A percentile compares a stretch with the other conserved stretches of the same genome.
phyloP scores from a whole-genome alignment of 148 eudicot genomes.

The Tetragonia tetragonoides region DNA sequence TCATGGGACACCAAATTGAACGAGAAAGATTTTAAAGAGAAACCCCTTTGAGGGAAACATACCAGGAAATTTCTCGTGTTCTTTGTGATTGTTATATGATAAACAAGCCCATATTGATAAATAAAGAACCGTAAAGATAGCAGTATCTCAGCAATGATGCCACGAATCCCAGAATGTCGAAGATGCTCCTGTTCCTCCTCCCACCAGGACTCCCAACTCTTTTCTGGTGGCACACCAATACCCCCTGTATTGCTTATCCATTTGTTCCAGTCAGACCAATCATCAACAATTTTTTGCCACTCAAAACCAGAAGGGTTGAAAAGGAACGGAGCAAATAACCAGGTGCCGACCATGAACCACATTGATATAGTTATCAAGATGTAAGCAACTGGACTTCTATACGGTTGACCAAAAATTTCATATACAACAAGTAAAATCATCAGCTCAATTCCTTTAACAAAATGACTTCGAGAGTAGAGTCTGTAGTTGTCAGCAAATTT shows the following conservation, averaged over 20 bases:
- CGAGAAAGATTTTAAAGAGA: background rate
- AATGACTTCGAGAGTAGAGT: constrained; percentile 96
- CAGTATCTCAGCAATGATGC: constrained; percentile 69
- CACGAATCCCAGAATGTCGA: constrained; percentile 82
- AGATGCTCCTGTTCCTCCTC: constrained; percentile 99
- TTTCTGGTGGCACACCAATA: constrained; percentile 89
- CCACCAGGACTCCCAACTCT: constrained; percentile 99
- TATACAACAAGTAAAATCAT: constrained; percentile 87
- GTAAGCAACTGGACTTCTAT: constrained; percentile 71
- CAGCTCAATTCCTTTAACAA: constrained; percentile 95
- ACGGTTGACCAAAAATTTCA: constrained; percentile 70
- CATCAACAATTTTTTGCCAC: constrained; percentile 99
- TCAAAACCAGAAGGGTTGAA: constrained; percentile 99
- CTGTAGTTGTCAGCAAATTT: constrained; percentile 98
- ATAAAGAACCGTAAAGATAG: constrained; percentile 76
- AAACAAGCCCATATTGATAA: constrained; percentile 96
- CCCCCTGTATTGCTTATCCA: constrained; percentile 94
- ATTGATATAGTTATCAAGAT: constrained; percentile 79
- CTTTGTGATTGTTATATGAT: constrained; percentile 72
- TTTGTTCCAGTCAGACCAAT: constrained; percentile 98
- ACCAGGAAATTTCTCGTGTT: constrained; percentile 63
- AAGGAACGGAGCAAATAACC: constrained; percentile 97
- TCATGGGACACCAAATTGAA: background rate
- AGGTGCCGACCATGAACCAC: constrained; percentile 98
- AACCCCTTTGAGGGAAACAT: constrained; percentile 20